Evolutionary conservation across 441 rosid genomes (phyloP), one percentile per base, ranked within the genome.

Genomic region (Arabidopsis lyrata): DNA sequence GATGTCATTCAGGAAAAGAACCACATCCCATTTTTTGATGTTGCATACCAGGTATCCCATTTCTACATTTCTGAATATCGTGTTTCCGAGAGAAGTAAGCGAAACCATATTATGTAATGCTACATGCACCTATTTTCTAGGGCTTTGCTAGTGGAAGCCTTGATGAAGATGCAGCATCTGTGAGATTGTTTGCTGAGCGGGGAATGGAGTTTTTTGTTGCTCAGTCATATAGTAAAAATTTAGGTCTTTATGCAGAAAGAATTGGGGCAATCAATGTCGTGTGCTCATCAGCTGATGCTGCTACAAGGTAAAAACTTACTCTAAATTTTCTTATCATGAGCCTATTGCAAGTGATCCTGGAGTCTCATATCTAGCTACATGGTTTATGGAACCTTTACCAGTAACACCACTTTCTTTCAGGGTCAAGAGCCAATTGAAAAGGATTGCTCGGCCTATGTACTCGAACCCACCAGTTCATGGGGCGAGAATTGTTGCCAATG

Each of bases 111-210:
- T 31, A 20, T 41, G 7, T 58, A 36, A 41, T 18, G 35, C 24
- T 64, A 29, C 50, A 55, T 65, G 36, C 50, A 70, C 49, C 48
- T 52, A 1, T 41, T 31, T 58, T 71, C 1, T 48, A 95, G 99
- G 99, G 98, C 68, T 95, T 95, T 81, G 99, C 99, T 44, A 95
- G 98, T 80, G 98, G 99, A 80, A 91, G 99, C 88, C 97, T 92
- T 72, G 98, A 91, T 52, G 81, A 74, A 69, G 98, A 95, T 78
- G 99, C 98, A 53, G 70, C 89, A 63, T 92, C 97, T 65, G 96
- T 91, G 80, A 91, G 99, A 81, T 69, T 88, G 81, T 89, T 95
- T 82, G 95, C 93, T 62, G 85, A 88, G 8, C 91, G 95, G 31
- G 92, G 92, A 48, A 88, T 88, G 89, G 99, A 95, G 85, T 81